Percentiles rank a stretch among this genome's conserved stretches.
phyloP scores from a whole-genome alignment of 169 alveolate species.

The Theileria parva region DNA sequence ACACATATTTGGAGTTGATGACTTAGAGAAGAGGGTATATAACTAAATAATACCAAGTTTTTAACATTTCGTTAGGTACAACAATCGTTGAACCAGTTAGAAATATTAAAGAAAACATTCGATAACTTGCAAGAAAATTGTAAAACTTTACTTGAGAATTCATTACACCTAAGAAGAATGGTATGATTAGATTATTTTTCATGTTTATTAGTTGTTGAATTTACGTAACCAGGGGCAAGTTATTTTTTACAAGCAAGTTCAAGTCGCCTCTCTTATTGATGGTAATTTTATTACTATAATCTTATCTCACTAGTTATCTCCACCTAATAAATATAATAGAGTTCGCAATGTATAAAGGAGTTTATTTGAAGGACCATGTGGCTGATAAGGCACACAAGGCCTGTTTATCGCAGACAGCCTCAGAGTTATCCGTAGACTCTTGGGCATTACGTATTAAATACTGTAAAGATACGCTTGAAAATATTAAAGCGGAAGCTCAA shows the following conservation, averaged over 20 bases:
- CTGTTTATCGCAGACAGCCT: slow-evolving; percentile 58
- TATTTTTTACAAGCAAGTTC: slow-evolving; percentile 51
- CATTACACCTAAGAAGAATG: slow-evolving; percentile 58
- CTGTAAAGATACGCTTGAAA: slow-evolving; percentile 55
- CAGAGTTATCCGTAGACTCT: slow-evolving; percentile 55
- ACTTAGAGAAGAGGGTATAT: slow-evolving; percentile 37
- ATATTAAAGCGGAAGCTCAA: slow-evolving; percentile 47
- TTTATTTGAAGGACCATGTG: slow-evolving; percentile 43
- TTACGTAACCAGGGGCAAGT: slow-evolving; percentile 41
- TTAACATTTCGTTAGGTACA: neutral
- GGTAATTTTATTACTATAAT: slow-evolving; percentile 21
- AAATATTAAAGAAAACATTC: slow-evolving; percentile 45
- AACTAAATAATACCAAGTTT: neutral
- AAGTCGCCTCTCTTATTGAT: slow-evolving; percentile 56
- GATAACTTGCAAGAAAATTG: slow-evolving; percentile 47
- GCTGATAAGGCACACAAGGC: slow-evolving; percentile 59
- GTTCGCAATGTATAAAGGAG: slow-evolving; percentile 40
- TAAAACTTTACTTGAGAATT: slow-evolving; percentile 51
- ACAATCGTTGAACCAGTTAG: slow-evolving; percentile 48
- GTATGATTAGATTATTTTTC: neutral
- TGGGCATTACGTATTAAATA: slow-evolving; percentile 52
- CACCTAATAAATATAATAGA: no score
- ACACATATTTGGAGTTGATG: slow-evolving; percentile 56
- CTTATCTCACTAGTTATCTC: no score
- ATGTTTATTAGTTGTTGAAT: slow-evolving; percentile 8